These are phyloP conservation scores for Gigaspora rosea DNA, from an alignment of 192 early-diverging fungal genomes.

Conservation along the genomic window DNA sequence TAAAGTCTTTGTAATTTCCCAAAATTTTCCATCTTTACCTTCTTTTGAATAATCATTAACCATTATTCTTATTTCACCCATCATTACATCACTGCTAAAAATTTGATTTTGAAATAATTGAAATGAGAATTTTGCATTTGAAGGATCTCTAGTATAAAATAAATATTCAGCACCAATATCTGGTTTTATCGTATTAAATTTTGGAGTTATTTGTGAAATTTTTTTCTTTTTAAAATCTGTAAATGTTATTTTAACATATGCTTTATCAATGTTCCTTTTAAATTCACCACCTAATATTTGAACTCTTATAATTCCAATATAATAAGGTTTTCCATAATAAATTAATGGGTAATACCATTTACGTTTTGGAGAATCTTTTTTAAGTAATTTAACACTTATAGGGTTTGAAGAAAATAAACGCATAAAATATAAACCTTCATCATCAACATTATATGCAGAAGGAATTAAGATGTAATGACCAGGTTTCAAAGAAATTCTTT, in stretches of 20 bases:
- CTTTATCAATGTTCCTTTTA: background rate
- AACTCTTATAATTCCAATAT: conserved; percentile 12
- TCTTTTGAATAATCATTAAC: conserved; percentile 19
- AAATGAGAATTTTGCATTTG: background rate
- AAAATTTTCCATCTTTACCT: conserved; percentile 21
- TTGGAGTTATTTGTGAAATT: background rate
- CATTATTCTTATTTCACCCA: conserved; percentile 27
- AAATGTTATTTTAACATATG: conserved; percentile 23
- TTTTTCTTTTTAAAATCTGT: background rate
- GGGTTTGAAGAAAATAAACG: conserved; percentile 33
- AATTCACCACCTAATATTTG: background rate
- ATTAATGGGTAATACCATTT: conserved; percentile 28
- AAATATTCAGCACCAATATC: conserved; percentile 22
- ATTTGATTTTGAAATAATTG: conserved; percentile 24
- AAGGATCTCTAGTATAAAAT: conserved; percentile 24
- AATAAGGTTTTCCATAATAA: conserved; percentile 18
- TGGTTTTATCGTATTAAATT: background rate
- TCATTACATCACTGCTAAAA: conserved; percentile 24
- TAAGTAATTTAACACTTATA: background rate
- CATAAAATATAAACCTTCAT: conserved; percentile 45
- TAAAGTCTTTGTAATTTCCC: conserved; percentile 31
- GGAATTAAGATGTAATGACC: conserved; percentile 49
- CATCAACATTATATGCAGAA: conserved; percentile 38
- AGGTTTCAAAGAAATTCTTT: conserved; percentile 23
- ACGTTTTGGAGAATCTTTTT: conserved; percentile 20